Conservation (phyloP, 106 monocot genomes). For the Apostasia shenzhenica region DNA sequence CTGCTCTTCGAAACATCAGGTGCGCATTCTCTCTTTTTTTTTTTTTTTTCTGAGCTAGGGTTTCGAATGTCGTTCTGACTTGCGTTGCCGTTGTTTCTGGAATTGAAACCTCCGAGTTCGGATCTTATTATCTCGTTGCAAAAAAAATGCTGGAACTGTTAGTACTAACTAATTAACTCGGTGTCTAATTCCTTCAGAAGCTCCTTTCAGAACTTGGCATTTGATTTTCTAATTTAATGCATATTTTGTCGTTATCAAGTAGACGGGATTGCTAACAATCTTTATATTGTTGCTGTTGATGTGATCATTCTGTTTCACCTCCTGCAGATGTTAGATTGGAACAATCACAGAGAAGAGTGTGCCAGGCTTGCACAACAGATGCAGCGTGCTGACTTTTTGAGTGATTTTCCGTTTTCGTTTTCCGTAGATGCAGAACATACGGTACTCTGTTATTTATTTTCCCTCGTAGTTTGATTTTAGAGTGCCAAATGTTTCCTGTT, state of each 20-base stretch:
- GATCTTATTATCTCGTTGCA: background rate
- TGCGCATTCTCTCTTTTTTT: background rate
- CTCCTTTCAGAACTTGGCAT: background rate
- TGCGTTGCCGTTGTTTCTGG: no score
- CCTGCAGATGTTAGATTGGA: slow-evolving; percentile 64
- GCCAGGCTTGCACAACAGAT: slow-evolving; percentile 65
- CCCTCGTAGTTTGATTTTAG: background rate
- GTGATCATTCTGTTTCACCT: background rate
- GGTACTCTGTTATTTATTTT: background rate
- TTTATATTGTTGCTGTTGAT: background rate
- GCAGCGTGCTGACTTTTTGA: slow-evolving; percentile 33
- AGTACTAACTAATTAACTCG: background rate
- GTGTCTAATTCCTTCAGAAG: no score
- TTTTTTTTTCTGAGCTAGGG: background rate
- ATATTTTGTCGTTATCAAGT: background rate
- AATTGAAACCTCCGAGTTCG: background rate
- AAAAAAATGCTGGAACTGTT: background rate
- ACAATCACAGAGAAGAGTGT: slow-evolving; percentile 84
- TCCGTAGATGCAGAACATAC: background rate
- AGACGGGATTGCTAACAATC: background rate
- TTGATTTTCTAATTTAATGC: background rate
- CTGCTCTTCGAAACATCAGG: slow-evolving; percentile 84
- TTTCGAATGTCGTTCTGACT: background rate
- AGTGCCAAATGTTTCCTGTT: background rate
- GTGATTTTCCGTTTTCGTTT: slow-evolving; percentile 75